Evolutionary conservation across 805 yeast species (phyloP), one percentile per base, ranked within the genome.

Genomic region (Spathaspora hagerdaliae): DNA sequence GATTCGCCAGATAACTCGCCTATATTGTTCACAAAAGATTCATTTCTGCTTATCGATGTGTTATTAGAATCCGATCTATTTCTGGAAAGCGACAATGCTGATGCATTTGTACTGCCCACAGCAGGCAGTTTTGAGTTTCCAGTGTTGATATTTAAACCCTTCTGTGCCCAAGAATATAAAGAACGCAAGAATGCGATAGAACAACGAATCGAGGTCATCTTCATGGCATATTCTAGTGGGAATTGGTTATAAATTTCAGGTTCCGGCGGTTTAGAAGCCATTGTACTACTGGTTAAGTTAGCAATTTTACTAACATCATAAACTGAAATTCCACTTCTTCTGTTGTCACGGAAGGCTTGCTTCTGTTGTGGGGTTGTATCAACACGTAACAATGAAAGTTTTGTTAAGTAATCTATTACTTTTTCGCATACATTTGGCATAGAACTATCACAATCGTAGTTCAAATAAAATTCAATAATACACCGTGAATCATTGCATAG

Each of bases 361-460:
- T 79, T 80, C 57, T 90, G 96, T 32, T 78, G 71, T 19, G 81
- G 77, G 0, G 96, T 79, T 14, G 85, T 82, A 6, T 82, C 89
- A 5, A 86, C 84, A 47, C 89, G 76, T 0, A 84, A 74, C 33
- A 87, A 68, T 0, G 97, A 83, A 48, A 75, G 74, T 61, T 71
- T 83, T 57, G 89, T 85, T 52, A 94, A 73, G 53, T 85, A 83
- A 52, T 89, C 91, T 43, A 90, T 80, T 37, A 90, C 73, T 42
- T 81, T 74, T 65, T 94, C 99, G 65, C 91, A 88, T 41, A 91
- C 74, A 61, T 94, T 94, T 34, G 94, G 86, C 75, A 83, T 78
- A 2, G 78, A 67, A 31, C 81, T 71, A 61, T 90, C 96, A 71
- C 99, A 94, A 64, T 94, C 99, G 63, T 94, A 95, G 65, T 94